These are phyloP conservation scores for Cyathus striatus DNA, from an alignment of 768 basidiomycete genomes.

Conservation along the genomic window DNA sequence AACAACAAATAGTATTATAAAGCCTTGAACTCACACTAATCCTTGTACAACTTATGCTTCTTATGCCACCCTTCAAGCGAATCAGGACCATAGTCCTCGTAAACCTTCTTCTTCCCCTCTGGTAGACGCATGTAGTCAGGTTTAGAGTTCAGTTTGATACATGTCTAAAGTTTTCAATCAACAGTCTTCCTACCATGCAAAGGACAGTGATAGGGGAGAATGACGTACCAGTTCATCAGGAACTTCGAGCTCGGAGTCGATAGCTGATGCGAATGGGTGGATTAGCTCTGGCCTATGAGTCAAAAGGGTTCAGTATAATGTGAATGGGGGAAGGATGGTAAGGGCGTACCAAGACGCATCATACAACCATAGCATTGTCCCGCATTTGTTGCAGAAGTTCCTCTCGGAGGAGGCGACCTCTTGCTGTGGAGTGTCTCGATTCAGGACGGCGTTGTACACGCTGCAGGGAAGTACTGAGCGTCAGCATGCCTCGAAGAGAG, in stretches of 20 bases:
- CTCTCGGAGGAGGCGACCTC: conserved; percentile 48
- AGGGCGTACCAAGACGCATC: conserved; percentile 50
- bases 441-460: conserved; percentile 57
- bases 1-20: no score
- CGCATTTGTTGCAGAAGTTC: conserved; percentile 60
- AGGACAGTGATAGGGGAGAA: no score
- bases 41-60: no score
- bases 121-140: conserved; percentile 61
- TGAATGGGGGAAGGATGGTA: no score
- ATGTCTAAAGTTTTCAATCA: conserved; percentile 27
- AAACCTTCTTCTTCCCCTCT: no score
- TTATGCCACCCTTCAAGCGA: no score
- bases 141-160: conserved; percentile 42
- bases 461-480: conserved; percentile 23
- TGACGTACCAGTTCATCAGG: conserved; percentile 55
- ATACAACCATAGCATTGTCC: conserved; percentile 64
- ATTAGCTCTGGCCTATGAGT: conserved; percentile 51
- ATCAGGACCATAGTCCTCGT: no score
- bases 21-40: no score
- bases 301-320: not conserved
- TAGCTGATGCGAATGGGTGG: conserved; percentile 66
- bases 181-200: conserved; percentile 8
- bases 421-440: conserved; percentile 49
- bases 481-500: not conserved
- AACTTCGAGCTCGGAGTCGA: conserved; percentile 49